Base-by-base conservation (phyloP, 495 filamentous ascomycete species). In the Chaetomium tenue region DNA sequence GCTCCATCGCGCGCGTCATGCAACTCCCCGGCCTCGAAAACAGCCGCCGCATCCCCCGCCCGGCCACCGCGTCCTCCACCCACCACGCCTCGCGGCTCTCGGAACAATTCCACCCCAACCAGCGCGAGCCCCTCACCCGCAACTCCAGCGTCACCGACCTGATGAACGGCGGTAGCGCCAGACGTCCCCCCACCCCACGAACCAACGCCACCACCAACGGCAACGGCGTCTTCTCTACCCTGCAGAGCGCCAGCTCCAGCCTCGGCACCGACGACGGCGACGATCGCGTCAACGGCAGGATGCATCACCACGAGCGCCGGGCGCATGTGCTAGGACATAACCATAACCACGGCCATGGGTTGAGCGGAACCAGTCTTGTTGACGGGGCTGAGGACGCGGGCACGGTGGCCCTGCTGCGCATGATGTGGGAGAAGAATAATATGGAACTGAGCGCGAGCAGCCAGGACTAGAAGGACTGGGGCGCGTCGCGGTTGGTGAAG, bases 361-460 rank as follows among this genome's bases (percentile, higher is more conserved):
- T 80, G 12, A 82, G 79, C 64, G 77, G 76, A 30, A 73, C 75
- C 12, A 81, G 78, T 44, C 67, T 76, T 12, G 75, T 72, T 6
- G 78, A 78, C 13, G 76, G 73, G 2, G 74, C 72, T 22, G 76
- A 77, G 3, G 81, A 83, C 50, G 77, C 78, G 18, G 77, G 74
- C 8, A 79, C 82, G 18, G 65, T 76, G 16, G 72, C 80, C 15
- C 65, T 84, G 28, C 67, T 85, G 58, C 73, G 81, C 39, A 80
- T 78, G 65, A 73, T 85, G 59, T 85, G 83, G 83, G 82, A 85
- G 25, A 83, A 82, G 77, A 82, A 70, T 26, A 82, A 70, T 26
- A 18, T 78, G 68, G 80, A 84, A 65, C 73, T 84, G 53, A 76
- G 78, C 58, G 71, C 79, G 53, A 82, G 81, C 65, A 82, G 81